These are phyloP conservation scores for Talaromyces thailandensis DNA, from an alignment of 495 filamentous ascomycete species.

Conservation along the genomic window DNA sequence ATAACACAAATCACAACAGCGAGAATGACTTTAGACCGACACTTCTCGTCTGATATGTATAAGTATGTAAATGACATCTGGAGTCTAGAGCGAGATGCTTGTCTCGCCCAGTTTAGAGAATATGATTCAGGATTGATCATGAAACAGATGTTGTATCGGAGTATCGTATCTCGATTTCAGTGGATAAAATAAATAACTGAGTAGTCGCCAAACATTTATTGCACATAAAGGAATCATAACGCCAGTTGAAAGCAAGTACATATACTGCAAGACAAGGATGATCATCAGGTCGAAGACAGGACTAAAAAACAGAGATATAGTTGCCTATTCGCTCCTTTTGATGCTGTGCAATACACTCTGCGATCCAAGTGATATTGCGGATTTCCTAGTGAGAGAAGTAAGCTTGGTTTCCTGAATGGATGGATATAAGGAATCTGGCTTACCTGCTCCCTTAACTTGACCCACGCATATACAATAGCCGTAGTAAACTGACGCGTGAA, in stretches of 20 bases:
- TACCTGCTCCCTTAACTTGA: conserved; percentile 96
- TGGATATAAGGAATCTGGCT: conserved; percentile 16
- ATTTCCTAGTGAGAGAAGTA: conserved; percentile 62
- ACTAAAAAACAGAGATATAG: conserved; percentile 92
- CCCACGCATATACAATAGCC: conserved; percentile 94
- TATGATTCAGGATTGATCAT: not conserved
- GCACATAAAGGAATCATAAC: not conserved
- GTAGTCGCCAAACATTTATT: not conserved
- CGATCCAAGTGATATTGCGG: conserved; percentile 98
- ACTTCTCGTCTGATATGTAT: not conserved
- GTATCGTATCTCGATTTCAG: not conserved
- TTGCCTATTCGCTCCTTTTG: conserved; percentile 98
- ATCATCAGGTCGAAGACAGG: not conserved
- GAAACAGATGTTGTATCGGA: not conserved
- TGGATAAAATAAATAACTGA: not conserved
- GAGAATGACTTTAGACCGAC: not conserved
- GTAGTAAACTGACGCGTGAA: conserved; percentile 97
- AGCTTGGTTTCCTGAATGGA: conserved; percentile 13
- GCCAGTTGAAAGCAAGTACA: not conserved
- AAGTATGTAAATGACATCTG: not conserved
- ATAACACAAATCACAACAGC: not conserved
- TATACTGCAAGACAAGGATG: not conserved
- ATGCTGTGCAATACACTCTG: conserved; percentile 98
- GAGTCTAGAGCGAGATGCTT: not conserved
- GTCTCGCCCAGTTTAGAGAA: not conserved